Percentiles rank a stretch among this genome's conserved stretches.
These are phyloP conservation scores for Oryza officinalis DNA, from an alignment of 176 grass and related monocot species.

Conservation along the genomic window DNA sequence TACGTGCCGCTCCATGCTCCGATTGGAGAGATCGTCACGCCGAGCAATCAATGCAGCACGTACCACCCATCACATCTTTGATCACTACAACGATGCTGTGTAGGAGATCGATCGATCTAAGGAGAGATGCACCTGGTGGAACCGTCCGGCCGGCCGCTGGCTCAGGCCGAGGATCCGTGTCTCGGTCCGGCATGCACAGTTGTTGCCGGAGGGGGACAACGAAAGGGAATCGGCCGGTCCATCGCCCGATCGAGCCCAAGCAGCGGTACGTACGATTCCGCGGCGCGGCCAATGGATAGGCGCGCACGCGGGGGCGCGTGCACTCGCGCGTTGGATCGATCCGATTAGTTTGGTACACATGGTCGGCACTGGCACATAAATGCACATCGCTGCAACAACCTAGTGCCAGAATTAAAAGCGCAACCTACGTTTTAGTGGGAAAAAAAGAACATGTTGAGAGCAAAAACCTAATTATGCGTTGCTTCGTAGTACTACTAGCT, in stretches of 20 bases:
- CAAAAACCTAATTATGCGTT: too few relatives aligned
- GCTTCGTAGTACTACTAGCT: too few relatives aligned
- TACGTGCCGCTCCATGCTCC: background rate
- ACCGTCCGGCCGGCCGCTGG: background rate
- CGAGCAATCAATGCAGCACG: background rate
- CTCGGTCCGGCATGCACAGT: background rate
- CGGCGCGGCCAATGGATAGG: constrained; percentile 6
- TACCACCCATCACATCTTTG: background rate
- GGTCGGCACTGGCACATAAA: background rate
- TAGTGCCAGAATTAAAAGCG: background rate
- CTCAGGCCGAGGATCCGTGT: background rate
- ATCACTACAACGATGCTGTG: background rate
- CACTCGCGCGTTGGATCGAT: background rate
- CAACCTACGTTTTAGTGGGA: background rate
- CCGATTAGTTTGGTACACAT: background rate
- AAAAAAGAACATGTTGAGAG: too few relatives aligned
- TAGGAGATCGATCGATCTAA: background rate
- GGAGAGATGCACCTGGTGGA: background rate
- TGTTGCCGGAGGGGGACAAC: constrained; percentile 15
- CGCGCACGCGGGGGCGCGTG: too few relatives aligned
- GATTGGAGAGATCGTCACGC: background rate
- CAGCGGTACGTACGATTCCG: constrained; percentile 10
- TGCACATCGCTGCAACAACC: background rate
- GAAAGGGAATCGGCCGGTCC: background rate
- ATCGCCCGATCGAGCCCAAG: background rate